Evolutionary conservation across 179 eudicot species (phyloP), one percentile per base, ranked within the genome.

Genomic region (Sideroxylon spinosum): DNA sequence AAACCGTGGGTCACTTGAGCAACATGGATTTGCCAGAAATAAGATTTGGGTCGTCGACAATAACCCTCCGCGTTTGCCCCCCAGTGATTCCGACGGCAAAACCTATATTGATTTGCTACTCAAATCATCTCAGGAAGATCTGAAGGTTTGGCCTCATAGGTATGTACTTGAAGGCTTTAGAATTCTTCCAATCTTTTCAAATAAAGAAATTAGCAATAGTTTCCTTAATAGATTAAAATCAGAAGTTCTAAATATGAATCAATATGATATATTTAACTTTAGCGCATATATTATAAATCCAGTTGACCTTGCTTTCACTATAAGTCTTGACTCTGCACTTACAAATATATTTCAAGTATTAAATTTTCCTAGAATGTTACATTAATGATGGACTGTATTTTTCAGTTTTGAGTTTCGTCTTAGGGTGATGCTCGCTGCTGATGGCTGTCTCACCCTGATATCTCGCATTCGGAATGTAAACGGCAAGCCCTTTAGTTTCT

Each of bases 11-110:
- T 68, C 84, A 9, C 84, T 94, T 63, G 97, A 93, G 84, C 90
- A 88, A 71, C 94, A 93, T 80, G 98, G 97, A 62, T 93, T 94
- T 82, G 97, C 97, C 23, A 84, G 97, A 85, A 93, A 93, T 82
- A 87, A 86, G 74, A 84, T 85, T 75, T 94, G 98, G 98, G 74
- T 62, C 22, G 44, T 91, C 55, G 97, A 94, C 37, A 83, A 87
- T 2, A 73, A 86, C 46, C 91, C 96, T 76, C 92, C 92, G 53
- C 89, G 93, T 52, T 84, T 90, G 9, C 87, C 81, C 14, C 78
- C 86, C 26, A 78, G 76, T 32, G 87, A 84, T 76, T 79, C 86
- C 17, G 75, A 74, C 19, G 86, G 86, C 29, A 78, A 86, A 69
- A 78, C 92, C 52, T 78, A 74, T 23, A 62, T 85, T 19, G 88